Evolutionary conservation across 2,329 filamentous ascomycete genomes (phyloP).

Genomic region (Monosporascus sp.): DNA sequence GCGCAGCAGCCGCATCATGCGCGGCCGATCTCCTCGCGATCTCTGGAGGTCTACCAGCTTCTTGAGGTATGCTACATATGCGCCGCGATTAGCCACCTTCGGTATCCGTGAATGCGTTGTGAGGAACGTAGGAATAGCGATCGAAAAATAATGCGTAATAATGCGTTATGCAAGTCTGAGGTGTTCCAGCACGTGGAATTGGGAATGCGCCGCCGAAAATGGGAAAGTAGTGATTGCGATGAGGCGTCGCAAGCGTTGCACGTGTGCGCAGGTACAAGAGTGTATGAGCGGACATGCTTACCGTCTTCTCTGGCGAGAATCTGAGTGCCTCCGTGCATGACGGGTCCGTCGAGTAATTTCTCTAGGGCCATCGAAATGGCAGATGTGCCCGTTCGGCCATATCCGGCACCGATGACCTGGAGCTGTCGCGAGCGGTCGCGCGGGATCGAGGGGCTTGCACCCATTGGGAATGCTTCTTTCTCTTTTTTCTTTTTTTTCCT

Average conservation of each 20-base stretch:
- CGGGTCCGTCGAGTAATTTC: slow-evolving; percentile 41
- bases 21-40: slow-evolving; percentile 15
- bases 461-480: slow-evolving; percentile 5
- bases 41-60: background rate
- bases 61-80: background rate
- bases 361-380: slow-evolving; percentile 43
- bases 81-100: background rate
- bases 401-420: slow-evolving; percentile 37
- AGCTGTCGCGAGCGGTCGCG: slow-evolving; percentile 25
- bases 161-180: too few species aligned
- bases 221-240: background rate
- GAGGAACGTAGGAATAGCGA: background rate
- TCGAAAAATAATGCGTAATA: too few species aligned
- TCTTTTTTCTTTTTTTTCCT: background rate
- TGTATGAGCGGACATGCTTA: slow-evolving; percentile 7
- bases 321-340: slow-evolving; percentile 43
- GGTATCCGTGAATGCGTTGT: background rate
- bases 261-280: background rate
- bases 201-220: too few species aligned
- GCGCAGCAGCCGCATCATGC: slow-evolving; percentile 27
- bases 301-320: slow-evolving; percentile 30
- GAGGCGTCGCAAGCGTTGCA: background rate
- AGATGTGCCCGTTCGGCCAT: slow-evolving; percentile 42
- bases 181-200: too few species aligned
- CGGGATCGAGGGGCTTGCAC: slow-evolving; percentile 21